These are phyloP conservation scores for Pythium plurisporium DNA, from an alignment of 352 stramenopile genomes.

Conservation along the genomic window DNA sequence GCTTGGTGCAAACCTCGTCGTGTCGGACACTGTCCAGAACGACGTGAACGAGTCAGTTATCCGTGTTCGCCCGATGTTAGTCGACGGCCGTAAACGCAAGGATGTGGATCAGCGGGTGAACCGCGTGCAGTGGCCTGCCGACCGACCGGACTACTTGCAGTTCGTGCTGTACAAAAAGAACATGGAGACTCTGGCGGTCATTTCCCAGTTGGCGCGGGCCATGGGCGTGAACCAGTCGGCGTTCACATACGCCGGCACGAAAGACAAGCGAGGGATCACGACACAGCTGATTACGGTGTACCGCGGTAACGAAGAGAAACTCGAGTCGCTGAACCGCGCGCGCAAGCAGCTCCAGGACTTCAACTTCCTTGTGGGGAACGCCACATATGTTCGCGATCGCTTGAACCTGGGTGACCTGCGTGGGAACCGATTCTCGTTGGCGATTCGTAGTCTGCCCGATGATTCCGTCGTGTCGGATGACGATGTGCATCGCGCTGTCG, in stretches of 20 bases:
- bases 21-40: slow-evolving; percentile 86
- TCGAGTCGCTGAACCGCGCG: slow-evolving; percentile 74
- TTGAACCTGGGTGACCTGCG: slow-evolving; percentile 90
- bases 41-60: slow-evolving; percentile 52
- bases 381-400: slow-evolving; percentile 85
- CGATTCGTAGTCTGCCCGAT: slow-evolving; percentile 88
- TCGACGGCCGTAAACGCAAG: slow-evolving; percentile 82
- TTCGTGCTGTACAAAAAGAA: slow-evolving; percentile 98
- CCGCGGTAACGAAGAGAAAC: slow-evolving; percentile 64
- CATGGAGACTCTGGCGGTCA: slow-evolving; percentile 89
- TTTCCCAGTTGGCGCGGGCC: slow-evolving; percentile 75
- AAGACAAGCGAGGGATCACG: slow-evolving; percentile 96
- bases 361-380: slow-evolving; percentile 93
- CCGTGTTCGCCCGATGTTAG: slow-evolving; percentile 77
- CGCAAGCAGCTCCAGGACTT: slow-evolving; percentile 65
- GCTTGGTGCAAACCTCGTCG: slow-evolving; percentile 51
- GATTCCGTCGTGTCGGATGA: slow-evolving; percentile 51
- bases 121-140: slow-evolving; percentile 49
- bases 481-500: slow-evolving; percentile 57
- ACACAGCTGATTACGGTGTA: slow-evolving; percentile 94
- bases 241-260: slow-evolving; percentile 94
- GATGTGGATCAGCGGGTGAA: slow-evolving; percentile 60
- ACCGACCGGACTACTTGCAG: slow-evolving; percentile 86
- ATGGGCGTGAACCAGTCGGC: slow-evolving; percentile 62
- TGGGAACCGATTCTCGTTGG: slow-evolving; percentile 95